Percentiles rank a stretch among this genome's conserved stretches.
Evolutionary conservation across 176 grass and related monocot species (phyloP).

Genomic region (Carex parvula): DNA sequence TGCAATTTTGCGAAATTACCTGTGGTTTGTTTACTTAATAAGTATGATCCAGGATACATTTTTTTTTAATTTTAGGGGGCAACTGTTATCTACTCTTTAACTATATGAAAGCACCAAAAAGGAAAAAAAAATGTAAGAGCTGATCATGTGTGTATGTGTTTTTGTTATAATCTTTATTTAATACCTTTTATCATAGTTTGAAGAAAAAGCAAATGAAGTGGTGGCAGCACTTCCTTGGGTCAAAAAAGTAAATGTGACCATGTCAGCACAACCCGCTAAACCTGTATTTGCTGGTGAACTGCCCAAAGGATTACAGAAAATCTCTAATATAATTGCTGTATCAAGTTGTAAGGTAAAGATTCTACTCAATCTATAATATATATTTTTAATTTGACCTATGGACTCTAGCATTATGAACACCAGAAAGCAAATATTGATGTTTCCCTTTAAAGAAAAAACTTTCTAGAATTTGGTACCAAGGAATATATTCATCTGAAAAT

Average conservation of each 20-base stretch:
- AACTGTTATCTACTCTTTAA: not conserved
- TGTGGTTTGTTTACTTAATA: not conserved
- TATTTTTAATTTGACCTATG: not conserved
- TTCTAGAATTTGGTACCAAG: not conserved
- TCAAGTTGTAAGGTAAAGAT: slow-evolving; percentile 90
- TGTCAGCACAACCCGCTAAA: slow-evolving; percentile 93
- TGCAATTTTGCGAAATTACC: not conserved
- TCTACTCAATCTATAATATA: not conserved
- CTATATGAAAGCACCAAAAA: not conserved
- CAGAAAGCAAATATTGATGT: not conserved
- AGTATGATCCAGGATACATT: not conserved
- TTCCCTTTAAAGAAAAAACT: not conserved
- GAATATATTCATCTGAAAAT: not conserved
- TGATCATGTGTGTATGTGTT: not conserved
- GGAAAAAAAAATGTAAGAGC: not conserved
- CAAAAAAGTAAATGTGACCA: slow-evolving; percentile 75
- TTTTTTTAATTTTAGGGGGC: not conserved
- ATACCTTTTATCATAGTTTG: slow-evolving; percentile 50
- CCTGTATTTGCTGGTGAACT: slow-evolving; percentile 68
- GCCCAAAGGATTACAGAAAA: slow-evolving; percentile 79
- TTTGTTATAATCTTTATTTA: not conserved
- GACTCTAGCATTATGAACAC: not conserved
- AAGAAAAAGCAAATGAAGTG: slow-evolving; percentile 93
- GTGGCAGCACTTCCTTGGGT: slow-evolving; percentile 83
- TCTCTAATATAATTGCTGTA: slow-evolving; percentile 92